Evolutionary conservation across 2,329 filamentous ascomycete genomes (phyloP).

Genomic region (Fusarium pseudonygamai): DNA sequence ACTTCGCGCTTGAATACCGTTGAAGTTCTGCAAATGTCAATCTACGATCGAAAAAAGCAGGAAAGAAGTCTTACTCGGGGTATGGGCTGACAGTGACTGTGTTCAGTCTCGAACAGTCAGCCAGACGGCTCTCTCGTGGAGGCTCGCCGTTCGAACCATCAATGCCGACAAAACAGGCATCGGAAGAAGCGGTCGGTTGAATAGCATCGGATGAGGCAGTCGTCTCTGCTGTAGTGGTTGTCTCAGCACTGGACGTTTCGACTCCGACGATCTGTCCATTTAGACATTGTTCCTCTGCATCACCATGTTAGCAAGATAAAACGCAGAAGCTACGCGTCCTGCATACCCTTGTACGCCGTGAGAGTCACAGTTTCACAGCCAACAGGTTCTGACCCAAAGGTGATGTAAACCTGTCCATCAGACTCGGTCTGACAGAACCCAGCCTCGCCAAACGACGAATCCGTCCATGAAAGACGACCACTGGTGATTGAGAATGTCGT

Average conservation of each 20-base stretch:
- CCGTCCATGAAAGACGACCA: background rate
- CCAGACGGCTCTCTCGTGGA: background rate
- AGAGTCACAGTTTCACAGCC: background rate
- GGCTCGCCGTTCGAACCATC: background rate
- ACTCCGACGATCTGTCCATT: conserved; percentile 6
- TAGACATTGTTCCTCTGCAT: conserved; percentile 7
- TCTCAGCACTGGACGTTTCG: background rate
- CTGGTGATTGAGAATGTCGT: background rate
- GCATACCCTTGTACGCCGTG: conserved; percentile 2
- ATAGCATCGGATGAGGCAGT: background rate
- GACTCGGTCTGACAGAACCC: background rate
- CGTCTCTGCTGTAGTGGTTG: background rate
- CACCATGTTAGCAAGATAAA: background rate
- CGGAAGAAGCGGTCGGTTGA: background rate
- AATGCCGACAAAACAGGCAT: background rate
- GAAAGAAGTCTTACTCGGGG: background rate
- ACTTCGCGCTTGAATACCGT: background rate
- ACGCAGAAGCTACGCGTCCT: rapidly evolving
- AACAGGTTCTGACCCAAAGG: background rate
- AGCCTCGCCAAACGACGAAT: background rate
- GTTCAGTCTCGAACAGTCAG: conserved; percentile 8
- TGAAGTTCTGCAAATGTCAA: background rate
- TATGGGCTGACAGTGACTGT: conserved; percentile 15
- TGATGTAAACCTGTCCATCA: background rate
- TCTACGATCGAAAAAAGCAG: rapidly evolving